Evolutionary conservation across 2,329 filamentous ascomycete genomes (phyloP).

Genomic region (Fusarium dlaminii): DNA sequence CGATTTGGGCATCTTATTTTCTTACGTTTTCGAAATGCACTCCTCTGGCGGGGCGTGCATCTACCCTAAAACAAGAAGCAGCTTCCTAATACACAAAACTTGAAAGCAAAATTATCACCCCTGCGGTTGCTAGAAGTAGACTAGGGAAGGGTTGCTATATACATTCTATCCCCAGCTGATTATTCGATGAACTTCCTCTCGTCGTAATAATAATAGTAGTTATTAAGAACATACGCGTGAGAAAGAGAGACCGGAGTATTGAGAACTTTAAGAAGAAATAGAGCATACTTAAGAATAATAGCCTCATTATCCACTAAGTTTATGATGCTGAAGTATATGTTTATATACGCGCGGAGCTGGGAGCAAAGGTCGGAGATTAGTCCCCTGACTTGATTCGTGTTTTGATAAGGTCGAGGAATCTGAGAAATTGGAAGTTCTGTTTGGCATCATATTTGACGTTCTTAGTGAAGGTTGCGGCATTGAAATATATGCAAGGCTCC

Average conservation of each 20-base stretch:
- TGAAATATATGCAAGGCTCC: neutral
- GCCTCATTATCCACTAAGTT: neutral
- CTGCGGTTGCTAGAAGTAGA: neutral
- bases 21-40: neutral
- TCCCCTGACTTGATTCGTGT: too few relatives aligned
- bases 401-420: neutral
- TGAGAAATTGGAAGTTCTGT: neutral
- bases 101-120: neutral
- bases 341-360: neutral
- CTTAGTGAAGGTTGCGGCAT: neutral
- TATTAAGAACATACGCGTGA: fast-evolving
- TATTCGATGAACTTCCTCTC: fast-evolving
- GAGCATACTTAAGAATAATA: neutral
- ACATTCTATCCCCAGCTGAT: neutral
- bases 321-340: neutral
- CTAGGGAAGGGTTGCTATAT: neutral
- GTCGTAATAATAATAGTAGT: fast-evolving
- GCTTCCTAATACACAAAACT: neutral
- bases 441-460: neutral
- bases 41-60: neutral
- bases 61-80: neutral
- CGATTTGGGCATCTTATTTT: neutral
- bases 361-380: too few relatives aligned
- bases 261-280: neutral
- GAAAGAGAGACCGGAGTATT: neutral